These are phyloP conservation scores for Ceratocystis alfenasii DNA, from an alignment of 2,329 filamentous ascomycete genomes.

Conservation along the genomic window DNA sequence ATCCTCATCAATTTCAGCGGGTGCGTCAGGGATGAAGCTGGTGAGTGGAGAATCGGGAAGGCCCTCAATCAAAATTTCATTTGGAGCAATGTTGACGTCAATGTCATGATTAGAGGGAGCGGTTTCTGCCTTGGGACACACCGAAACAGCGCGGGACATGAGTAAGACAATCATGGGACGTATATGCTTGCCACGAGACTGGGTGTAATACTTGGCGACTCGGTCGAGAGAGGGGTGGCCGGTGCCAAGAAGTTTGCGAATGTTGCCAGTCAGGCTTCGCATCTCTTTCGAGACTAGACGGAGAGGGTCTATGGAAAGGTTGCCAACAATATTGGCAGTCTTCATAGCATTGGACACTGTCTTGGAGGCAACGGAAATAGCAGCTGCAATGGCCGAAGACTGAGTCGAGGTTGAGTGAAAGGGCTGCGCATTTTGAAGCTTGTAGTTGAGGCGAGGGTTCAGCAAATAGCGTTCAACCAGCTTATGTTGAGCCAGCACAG, in stretches of 20 bases:
- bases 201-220: slow-evolving; percentile 95
- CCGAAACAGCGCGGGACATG: slow-evolving; percentile 88
- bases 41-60: slow-evolving; percentile 49
- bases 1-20: slow-evolving; percentile 39
- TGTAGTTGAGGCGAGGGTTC: slow-evolving; percentile 19
- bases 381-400: slow-evolving; percentile 62
- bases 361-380: slow-evolving; percentile 57
- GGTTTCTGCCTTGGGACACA: slow-evolving; percentile 47
- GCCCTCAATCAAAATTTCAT: slow-evolving; percentile 56
- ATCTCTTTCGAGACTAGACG: slow-evolving; percentile 89
- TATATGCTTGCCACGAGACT: slow-evolving; percentile 92
- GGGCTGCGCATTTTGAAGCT: slow-evolving; percentile 24
- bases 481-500: slow-evolving; percentile 14
- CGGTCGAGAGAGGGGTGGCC: slow-evolving; percentile 90
- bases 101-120: slow-evolving; percentile 34
- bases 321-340: slow-evolving; percentile 44
- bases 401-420: slow-evolving; percentile 38
- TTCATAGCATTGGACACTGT: slow-evolving; percentile 57
- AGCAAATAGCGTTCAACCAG: slow-evolving; percentile 17
- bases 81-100: slow-evolving; percentile 44
- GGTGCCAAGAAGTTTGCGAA: slow-evolving; percentile 81
- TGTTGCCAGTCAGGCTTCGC: slow-evolving; percentile 89
- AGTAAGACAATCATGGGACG: slow-evolving; percentile 87
- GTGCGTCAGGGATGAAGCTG: slow-evolving; percentile 33
- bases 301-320: slow-evolving; percentile 73